phyloP scores from a whole-genome alignment of 192 early-diverging fungal genomes.

The Lobosporangium transversale region DNA sequence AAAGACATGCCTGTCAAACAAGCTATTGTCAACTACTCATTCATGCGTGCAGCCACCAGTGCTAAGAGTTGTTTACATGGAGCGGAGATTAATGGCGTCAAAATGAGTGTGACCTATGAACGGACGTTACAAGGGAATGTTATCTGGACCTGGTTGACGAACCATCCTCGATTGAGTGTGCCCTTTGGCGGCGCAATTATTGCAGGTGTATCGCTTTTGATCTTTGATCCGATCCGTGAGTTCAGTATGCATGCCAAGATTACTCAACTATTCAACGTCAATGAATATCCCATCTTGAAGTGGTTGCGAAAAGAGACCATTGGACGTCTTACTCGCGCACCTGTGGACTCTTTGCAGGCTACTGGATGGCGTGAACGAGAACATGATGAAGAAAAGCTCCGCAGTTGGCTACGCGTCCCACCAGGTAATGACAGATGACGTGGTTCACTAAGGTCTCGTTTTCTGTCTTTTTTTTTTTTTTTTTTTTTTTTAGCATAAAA shows the following conservation, averaged over 20 bases:
- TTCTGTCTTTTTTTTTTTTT: not conserved
- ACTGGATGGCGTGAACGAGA: conserved; percentile 67
- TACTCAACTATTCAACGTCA: conserved; percentile 81
- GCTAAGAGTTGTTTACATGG: conserved; percentile 94
- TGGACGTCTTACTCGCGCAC: conserved; percentile 46
- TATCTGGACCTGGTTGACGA: conserved; percentile 38
- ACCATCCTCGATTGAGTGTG: conserved; percentile 32
- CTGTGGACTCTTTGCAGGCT: conserved; percentile 28
- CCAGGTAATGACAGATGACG: conserved; percentile 52
- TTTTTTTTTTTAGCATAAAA: not conserved
- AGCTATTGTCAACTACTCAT: conserved; percentile 82
- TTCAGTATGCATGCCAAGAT: conserved; percentile 90
- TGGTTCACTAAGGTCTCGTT: not conserved
- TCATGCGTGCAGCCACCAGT: conserved; percentile 83
- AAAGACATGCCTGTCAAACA: conserved; percentile 78
- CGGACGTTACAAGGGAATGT: conserved; percentile 52
- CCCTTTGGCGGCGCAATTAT: conserved; percentile 55
- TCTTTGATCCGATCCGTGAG: conserved; percentile 92
- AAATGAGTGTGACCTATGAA: conserved; percentile 72
- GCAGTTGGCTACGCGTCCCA: conserved; percentile 63
- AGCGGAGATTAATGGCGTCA: conserved; percentile 71
- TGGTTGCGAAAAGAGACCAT: conserved; percentile 69
- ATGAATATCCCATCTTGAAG: conserved; percentile 65
- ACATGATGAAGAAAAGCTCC: conserved; percentile 63
- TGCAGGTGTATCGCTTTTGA: conserved; percentile 79